phyloP scores from a whole-genome alignment of 345 rosid species.

The Lagerstroemia speciosa region DNA sequence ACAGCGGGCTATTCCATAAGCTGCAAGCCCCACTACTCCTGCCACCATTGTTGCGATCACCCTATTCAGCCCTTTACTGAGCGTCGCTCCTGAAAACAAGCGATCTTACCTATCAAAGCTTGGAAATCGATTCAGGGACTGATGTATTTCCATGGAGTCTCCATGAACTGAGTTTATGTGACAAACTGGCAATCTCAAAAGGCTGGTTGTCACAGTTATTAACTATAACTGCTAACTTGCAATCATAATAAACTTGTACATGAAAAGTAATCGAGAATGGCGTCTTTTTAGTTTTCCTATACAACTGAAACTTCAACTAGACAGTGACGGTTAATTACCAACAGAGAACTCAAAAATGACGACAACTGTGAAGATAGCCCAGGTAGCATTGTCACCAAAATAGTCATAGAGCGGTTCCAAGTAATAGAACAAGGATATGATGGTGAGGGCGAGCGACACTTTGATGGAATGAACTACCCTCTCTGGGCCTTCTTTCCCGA shows the following conservation, averaged over 20 bases:
- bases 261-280: neutral
- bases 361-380: constrained; percentile 37
- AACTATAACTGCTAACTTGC: neutral
- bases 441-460: constrained; percentile 30
- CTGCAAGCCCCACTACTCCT: constrained; percentile 28
- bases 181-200: neutral
- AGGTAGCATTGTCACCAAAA: constrained; percentile 24
- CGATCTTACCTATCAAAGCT: neutral
- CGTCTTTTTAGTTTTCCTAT: too few species aligned
- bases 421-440: constrained; percentile 32
- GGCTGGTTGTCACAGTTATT: neutral
- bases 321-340: constrained; percentile 14
- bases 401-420: constrained; percentile 17
- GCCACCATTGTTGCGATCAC: constrained; percentile 26
- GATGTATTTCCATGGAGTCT: too few species aligned
- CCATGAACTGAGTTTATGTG: neutral
- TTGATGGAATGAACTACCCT: constrained; percentile 31
- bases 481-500: constrained; percentile 36
- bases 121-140: too few species aligned
- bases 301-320: neutral
- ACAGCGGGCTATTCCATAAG: constrained; percentile 12
- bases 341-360: constrained; percentile 33
- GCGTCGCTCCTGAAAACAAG: constrained; percentile 23
- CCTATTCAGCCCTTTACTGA: constrained; percentile 34
- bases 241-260: neutral